These are phyloP conservation scores for Epichloe sibirici DNA, from an alignment of 2,329 filamentous ascomycete genomes.

Conservation along the genomic window DNA sequence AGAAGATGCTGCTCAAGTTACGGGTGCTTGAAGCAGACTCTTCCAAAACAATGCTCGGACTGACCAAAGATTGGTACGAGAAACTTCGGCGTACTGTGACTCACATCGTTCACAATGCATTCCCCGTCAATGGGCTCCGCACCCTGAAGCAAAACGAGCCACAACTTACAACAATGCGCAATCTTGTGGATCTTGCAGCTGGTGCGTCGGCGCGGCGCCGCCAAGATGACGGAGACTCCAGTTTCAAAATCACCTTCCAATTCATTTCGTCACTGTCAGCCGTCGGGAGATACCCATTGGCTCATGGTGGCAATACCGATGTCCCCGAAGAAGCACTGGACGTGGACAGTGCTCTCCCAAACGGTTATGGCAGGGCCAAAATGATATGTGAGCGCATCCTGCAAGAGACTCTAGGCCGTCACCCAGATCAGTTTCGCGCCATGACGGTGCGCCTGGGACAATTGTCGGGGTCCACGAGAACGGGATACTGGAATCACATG, in stretches of 20 bases:
- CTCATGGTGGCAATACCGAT: slow-evolving; percentile 8
- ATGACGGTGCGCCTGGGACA: slow-evolving; percentile 36
- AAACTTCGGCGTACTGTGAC: slow-evolving; percentile 27
- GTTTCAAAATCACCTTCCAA: slow-evolving; percentile 22
- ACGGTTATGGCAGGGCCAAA: slow-evolving; percentile 40
- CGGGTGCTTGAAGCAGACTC: slow-evolving; percentile 2
- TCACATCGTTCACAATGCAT: slow-evolving; percentile 39
- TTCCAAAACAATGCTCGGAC: slow-evolving; percentile 13
- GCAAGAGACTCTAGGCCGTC: slow-evolving; percentile 29
- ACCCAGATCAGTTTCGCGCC: slow-evolving; percentile 28
- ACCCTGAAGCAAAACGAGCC: slow-evolving; percentile 26
- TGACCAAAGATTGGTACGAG: slow-evolving; percentile 19
- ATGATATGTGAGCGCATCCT: slow-evolving; percentile 36
- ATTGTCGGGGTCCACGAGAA: slow-evolving; percentile 34
- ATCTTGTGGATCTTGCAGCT: slow-evolving; percentile 32
- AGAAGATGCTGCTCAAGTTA: not conserved
- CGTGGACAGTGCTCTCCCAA: slow-evolving; percentile 27
- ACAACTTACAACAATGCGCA: slow-evolving; percentile 32
- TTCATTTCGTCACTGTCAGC: slow-evolving; percentile 30
- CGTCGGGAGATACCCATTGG: slow-evolving; percentile 20
- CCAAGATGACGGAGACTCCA: not conserved
- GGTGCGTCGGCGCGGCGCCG: slow-evolving; percentile 14
- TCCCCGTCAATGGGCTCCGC: slow-evolving; percentile 29
- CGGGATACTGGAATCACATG: slow-evolving; percentile 40
- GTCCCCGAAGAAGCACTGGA: slow-evolving; percentile 31